Evolutionary conservation across 768 basidiomycete species (phyloP), one percentile per base, ranked within the genome.

Genomic region (Amanita thiersii): DNA sequence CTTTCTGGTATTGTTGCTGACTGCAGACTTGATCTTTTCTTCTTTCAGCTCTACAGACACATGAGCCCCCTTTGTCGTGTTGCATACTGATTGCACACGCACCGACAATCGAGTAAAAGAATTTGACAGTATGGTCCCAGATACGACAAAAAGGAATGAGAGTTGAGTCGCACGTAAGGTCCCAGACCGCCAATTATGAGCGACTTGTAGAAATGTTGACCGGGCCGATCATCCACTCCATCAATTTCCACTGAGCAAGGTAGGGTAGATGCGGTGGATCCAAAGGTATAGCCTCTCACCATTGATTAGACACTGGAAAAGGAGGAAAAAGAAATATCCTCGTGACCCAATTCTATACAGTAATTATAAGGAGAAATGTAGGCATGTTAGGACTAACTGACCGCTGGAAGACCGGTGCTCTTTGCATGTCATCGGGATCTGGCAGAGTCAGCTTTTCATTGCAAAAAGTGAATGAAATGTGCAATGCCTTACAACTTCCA

Each of bases 231-330:
- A 45, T 81, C 68, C 10, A 75, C 58, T 3, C 91, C 91, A 54
- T 97, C 94, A 14, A 86, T 41, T 1, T 74, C 77, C 45, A 79
- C 86, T 81, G 49, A n/a, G n/a, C 29, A 37, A 11, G 21, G 23
- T 18, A 20, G 19, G 35, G 36, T 45, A 9, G 31, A 45, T n/a
- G 19, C 14, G 39, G n/a, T 11, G 8, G 23, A 24, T 42, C 15
- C 44, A 37, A n/a, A 23, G 25, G 14, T 38, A 28, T 14, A 18
- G 15, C 40, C 15, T 30, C 48, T 39, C 51, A 86, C 86, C 75
- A 48, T 84, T 81, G 51, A 86, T 77, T 58, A 93, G 93, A 50
- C 86, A 88, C 51, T 99, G 94, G 69, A 99, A 98, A 1, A 99
- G 69, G 15, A 94, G 68, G 64, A 81, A 99, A 68, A 81, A 93